Conservation (phyloP, 176 grass and related monocot genomes). For the Thalia dealbata region DNA sequence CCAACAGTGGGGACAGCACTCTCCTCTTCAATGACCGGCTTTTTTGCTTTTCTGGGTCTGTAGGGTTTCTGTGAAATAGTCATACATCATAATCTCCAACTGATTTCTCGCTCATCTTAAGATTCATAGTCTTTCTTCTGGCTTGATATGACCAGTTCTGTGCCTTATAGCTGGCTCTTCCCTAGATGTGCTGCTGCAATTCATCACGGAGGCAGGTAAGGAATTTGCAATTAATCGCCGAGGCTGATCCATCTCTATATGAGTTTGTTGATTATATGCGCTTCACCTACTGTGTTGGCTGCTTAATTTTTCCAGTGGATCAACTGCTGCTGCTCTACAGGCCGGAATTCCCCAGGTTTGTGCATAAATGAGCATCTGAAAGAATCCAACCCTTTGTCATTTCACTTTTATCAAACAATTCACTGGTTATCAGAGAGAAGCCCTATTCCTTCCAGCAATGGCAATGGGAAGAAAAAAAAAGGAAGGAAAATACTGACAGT, state of each 20-base stretch:
- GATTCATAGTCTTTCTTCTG: slow-evolving; percentile 1
- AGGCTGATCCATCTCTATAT: too few species aligned
- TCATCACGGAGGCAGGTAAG: slow-evolving; percentile 79
- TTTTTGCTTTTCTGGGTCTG: slow-evolving; percentile 84
- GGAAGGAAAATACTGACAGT: not conserved
- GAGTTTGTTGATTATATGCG: not conserved
- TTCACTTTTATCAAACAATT: not conserved
- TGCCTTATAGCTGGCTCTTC: slow-evolving; percentile 90
- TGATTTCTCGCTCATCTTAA: slow-evolving; percentile 14
- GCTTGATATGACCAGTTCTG: slow-evolving; percentile 39
- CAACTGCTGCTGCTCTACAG: slow-evolving; percentile 61
- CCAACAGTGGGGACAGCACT: slow-evolving; percentile 14
- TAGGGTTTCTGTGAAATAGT: slow-evolving; percentile 10
- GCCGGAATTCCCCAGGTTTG: slow-evolving; percentile 69
- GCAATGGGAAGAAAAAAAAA: too few species aligned
- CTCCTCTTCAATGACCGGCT: slow-evolving; percentile 51
- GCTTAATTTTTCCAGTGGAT: slow-evolving; percentile 46
- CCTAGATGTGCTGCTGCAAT: slow-evolving; percentile 49
- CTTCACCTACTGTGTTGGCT: slow-evolving; percentile 6
- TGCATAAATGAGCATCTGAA: not conserved
- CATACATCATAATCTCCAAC: not conserved
- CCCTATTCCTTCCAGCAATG: not conserved
- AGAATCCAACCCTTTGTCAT: not conserved
- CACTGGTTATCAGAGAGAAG: too few species aligned
- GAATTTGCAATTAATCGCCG: too few species aligned